Percentiles rank a stretch among this genome's conserved stretches.
Evolutionary conservation across 1,284 basidiomycete genomes (phyloP).

Genomic region (Puccinia polysora): DNA sequence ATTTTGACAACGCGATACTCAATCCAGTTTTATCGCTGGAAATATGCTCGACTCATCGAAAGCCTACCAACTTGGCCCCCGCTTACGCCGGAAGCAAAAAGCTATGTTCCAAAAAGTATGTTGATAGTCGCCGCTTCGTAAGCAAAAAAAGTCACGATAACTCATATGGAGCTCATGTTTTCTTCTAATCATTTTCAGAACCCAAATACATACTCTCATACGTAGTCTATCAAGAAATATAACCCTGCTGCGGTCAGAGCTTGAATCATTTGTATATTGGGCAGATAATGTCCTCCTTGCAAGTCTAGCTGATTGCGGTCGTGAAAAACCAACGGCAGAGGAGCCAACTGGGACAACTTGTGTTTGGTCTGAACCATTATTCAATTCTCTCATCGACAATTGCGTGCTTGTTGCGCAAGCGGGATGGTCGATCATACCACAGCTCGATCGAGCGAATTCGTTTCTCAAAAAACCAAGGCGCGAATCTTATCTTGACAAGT

Average conservation of each 20-base stretch:
- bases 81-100: background rate
- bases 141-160: background rate
- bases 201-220: conserved; percentile 1
- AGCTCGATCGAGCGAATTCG: conserved; percentile 5
- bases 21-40: conserved; percentile 1
- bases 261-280: conserved; percentile 21
- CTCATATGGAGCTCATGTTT: background rate
- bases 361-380: background rate
- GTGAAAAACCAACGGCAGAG: background rate
- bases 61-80: background rate
- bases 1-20: conserved; percentile 7
- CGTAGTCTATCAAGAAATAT: conserved; percentile 4
- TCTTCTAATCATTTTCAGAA: background rate
- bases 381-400: conserved; percentile 15
- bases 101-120: background rate
- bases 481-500: background rate
- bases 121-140: background rate
- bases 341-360: background rate
- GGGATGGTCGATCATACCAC: conserved; percentile 16
- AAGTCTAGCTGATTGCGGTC: conserved; percentile 11
- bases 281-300: conserved; percentile 17
- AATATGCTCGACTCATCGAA: background rate
- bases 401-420: conserved; percentile 1
- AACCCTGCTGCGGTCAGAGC: conserved; percentile 1
- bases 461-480: background rate